Evolutionary conservation across 768 basidiomycete species (phyloP).

Genomic region (Mycena polygramma): DNA sequence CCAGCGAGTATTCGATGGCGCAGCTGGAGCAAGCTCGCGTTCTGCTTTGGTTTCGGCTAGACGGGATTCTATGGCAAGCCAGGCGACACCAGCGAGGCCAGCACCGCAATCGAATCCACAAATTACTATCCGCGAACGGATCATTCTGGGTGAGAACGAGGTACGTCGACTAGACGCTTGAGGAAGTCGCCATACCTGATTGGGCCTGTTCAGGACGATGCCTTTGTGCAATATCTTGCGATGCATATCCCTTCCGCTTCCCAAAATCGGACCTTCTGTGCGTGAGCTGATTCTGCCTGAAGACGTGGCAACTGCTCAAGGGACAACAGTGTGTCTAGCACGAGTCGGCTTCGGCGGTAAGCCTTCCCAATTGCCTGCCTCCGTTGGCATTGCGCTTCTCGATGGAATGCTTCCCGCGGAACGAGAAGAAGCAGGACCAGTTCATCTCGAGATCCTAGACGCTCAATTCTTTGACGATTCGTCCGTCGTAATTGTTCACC

Average conservation of each 20-base stretch:
- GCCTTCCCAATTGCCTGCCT: conserved; percentile 51
- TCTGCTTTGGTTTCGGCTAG: conserved; percentile 62
- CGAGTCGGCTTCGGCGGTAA: conserved; percentile 64
- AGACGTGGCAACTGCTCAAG: conserved; percentile 40
- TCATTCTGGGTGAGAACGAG: conserved; percentile 61
- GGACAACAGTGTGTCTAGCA: conserved; percentile 67
- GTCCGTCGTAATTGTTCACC: conserved; percentile 74
- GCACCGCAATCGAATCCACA: conserved; percentile 46
- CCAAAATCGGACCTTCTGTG: conserved; percentile 59
- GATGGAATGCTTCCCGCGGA: conserved; percentile 65
- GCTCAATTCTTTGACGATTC: conserved; percentile 87
- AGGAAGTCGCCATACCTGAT: conserved; percentile 43
- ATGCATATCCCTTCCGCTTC: conserved; percentile 56
- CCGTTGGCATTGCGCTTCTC: conserved; percentile 65
- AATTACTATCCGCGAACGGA: conserved; percentile 67
- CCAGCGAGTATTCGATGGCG: conserved; percentile 71
- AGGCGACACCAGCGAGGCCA: conserved; percentile 49
- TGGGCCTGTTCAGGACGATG: conserved; percentile 53
- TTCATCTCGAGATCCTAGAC: conserved; percentile 69
- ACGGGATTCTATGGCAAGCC: conserved; percentile 41
- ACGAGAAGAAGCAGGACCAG: conserved; percentile 51
- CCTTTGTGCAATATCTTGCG: conserved; percentile 66
- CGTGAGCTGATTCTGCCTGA: conserved; percentile 48
- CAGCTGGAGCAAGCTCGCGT: conserved; percentile 73
- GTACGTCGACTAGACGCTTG: conserved; percentile 50